Evolutionary conservation across 352 stramenopile species (phyloP).

Genomic region (Stephanocyclus meneghinianus): DNA sequence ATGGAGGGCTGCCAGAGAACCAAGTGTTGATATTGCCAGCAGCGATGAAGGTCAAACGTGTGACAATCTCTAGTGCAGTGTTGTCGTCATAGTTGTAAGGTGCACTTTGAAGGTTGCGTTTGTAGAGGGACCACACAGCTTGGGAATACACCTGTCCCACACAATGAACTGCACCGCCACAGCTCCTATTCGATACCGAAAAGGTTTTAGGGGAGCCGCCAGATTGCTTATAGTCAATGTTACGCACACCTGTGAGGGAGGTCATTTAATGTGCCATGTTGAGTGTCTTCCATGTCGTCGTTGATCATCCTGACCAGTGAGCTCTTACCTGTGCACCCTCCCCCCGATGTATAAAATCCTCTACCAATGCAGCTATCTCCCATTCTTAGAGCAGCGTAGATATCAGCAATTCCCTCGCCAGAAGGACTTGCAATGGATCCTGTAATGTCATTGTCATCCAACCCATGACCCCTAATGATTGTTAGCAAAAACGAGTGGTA

Average conservation of each 20-base stretch:
- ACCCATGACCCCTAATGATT: conserved; percentile 7
- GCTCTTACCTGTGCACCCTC: background rate
- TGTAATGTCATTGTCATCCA: conserved; percentile 34
- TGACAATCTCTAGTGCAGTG: conserved; percentile 19
- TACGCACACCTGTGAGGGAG: conserved; percentile 16
- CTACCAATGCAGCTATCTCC: conserved; percentile 32
- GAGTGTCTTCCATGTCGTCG: too few species aligned
- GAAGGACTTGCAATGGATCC: conserved; percentile 19
- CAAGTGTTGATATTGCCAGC: conserved; percentile 13
- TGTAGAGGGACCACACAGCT: conserved; percentile 40
- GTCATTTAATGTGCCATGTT: too few species aligned
- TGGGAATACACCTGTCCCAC: conserved; percentile 18
- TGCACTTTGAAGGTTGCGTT: conserved; percentile 6
- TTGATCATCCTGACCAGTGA: background rate
- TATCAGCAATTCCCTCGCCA: conserved; percentile 34
- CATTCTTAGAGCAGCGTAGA: conserved; percentile 32
- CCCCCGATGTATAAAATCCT: conserved; percentile 12
- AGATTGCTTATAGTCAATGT: conserved; percentile 21
- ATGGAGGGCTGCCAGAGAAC: conserved; percentile 20
- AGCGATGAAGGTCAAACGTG: conserved; percentile 21
- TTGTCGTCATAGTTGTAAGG: conserved; percentile 38
- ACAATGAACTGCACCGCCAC: conserved; percentile 15
- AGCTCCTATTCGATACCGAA: conserved; percentile 1
- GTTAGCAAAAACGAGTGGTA: background rate
- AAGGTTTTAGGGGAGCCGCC: background rate